Evolutionary conservation across 306 rosid species (phyloP), one percentile per base, ranked within the genome.

Genomic region (Malus domestica): DNA sequence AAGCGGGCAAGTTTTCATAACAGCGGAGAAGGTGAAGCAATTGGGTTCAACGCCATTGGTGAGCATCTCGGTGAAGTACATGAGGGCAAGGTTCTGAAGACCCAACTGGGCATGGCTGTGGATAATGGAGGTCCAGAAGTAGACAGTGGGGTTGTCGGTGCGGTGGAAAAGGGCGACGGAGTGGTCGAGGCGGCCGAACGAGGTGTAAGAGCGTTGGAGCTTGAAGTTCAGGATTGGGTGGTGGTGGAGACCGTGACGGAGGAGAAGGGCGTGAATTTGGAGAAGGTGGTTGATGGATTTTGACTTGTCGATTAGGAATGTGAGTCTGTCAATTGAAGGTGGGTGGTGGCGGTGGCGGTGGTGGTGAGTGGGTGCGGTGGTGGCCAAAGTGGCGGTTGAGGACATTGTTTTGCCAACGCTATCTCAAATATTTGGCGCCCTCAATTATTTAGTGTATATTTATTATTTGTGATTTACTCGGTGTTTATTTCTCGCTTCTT

Each of bases 131-230:
- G 88, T 85, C 83, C 87, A 93, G 79, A 82, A 67, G 86, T 81
- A 91, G 32, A 93, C 87, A 61, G 78, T 80, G 59, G 90, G 97
- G 58, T 51, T 70, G 18, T 65, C 84, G 79, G 89, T 83, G 45
- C 60, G 79, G 62, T 84, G 74, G 78, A 93, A 93, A 81, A 93
- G 90, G 65, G 86, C 20, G 6, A 87, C 87, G 57, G 96, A 84
- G 86, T 84, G 83, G 83, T 87, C 83, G 72, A 89, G 96, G 83
- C 86, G 88, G 79, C 93, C 88, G 10, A 81, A 51, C n/a, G 90
- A 64, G 80, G 92, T 78, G 89, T 91, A 93, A 33, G 96, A 85
- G 58, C 96, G 98, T 79, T 89, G 98, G 79, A 93, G 97, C 76
- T 91, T 91, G 89, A 93, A 93, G 83, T 87, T 87, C 44, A 93